Evolutionary conservation across 768 basidiomycete species (phyloP).

Genomic region (Mycena chlorophos): DNA sequence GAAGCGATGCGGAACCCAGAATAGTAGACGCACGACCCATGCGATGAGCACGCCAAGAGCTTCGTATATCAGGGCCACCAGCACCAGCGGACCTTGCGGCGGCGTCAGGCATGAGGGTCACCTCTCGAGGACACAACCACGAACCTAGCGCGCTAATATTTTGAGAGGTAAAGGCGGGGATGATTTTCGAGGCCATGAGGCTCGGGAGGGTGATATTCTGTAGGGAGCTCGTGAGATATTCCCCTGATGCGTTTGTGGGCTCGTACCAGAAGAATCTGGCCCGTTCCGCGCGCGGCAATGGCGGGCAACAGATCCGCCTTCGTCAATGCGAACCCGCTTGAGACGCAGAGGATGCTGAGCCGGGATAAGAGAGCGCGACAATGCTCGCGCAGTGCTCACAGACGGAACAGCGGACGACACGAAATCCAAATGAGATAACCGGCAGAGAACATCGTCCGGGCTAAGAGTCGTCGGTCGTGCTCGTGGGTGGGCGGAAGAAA

Average conservation of each 20-base stretch:
- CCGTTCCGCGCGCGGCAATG: slow-evolving; percentile 44
- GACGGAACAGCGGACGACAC: slow-evolving; percentile 43
- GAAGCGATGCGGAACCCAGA: slow-evolving; percentile 80
- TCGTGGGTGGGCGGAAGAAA: neutral
- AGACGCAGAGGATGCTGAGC: slow-evolving; percentile 42
- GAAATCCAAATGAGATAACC: slow-evolving; percentile 50
- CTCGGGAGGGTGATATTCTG: slow-evolving; percentile 49
- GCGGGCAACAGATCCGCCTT: slow-evolving; percentile 46
- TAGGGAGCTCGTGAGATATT: neutral
- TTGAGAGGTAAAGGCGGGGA: slow-evolving; percentile 46
- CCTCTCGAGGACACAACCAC: slow-evolving; percentile 24
- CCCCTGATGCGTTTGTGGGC: neutral
- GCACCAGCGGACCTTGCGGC: slow-evolving; percentile 59
- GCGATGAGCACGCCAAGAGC: slow-evolving; percentile 53
- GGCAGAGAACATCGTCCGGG: slow-evolving; percentile 23
- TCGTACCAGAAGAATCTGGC: slow-evolving; percentile 45
- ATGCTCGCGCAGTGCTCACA: slow-evolving; percentile 31
- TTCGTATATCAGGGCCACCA: slow-evolving; percentile 64
- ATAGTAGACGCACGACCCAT: slow-evolving; percentile 57
- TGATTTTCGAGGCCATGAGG: slow-evolving; percentile 52
- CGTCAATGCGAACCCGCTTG: slow-evolving; percentile 44
- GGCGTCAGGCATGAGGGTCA: slow-evolving; percentile 25
- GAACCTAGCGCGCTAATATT: slow-evolving; percentile 44
- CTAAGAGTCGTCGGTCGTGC: neutral
- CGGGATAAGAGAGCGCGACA: neutral